Base-by-base conservation (phyloP, 208 protist species). In the Crithidia bombi region DNA sequence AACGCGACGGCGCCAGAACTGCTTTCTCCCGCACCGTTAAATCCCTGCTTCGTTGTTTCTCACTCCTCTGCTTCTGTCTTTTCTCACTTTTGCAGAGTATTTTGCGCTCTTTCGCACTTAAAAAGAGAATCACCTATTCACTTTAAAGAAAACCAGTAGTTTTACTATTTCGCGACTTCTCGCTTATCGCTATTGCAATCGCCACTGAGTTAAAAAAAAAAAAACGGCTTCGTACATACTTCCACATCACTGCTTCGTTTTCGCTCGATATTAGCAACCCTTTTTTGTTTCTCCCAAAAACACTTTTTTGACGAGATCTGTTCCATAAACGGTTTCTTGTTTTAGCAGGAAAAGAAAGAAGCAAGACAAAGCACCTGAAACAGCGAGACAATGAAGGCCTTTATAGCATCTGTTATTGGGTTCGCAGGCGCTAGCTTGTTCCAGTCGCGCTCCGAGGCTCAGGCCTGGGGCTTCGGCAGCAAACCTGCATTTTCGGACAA, bases 401-500 rank as follows among this genome's bases (percentile, higher is more conserved):
- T 86, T 36, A 54, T 74, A 17, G 67, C 80, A 38, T 50, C 71
- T 11, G 64, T 59, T 54, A 58, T 59, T 30, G 81, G 78, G 21
- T 76, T 85, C 41, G 51, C 58, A 11, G 65, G 65, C 15, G 75
- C 85, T 5, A 75, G 64, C 36, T 55, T 66, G 54, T 91, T 75
- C 71, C 39, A 78, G 51, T 78, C 69, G 36, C 43, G 49, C 21
- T 46, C 61, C 6, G 21, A 56, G 21, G 75, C 62, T 35, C 21
- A 83, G 64, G 79, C 73, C 9, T 66, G 64, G 67, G 61, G 56
- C 25, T 65, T 17, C 14, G 19, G 41, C n/a, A 59, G 5, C 59
- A 78, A 82, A 38, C 67, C 65, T 12, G 75, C 82, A 2, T 88
- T 94, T 71, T 90, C 79, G 19, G 79, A 88, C n/a, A 56, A 78